phyloP scores from a whole-genome alignment of 352 stramenopile species.

The Pythium guiyangense region DNA sequence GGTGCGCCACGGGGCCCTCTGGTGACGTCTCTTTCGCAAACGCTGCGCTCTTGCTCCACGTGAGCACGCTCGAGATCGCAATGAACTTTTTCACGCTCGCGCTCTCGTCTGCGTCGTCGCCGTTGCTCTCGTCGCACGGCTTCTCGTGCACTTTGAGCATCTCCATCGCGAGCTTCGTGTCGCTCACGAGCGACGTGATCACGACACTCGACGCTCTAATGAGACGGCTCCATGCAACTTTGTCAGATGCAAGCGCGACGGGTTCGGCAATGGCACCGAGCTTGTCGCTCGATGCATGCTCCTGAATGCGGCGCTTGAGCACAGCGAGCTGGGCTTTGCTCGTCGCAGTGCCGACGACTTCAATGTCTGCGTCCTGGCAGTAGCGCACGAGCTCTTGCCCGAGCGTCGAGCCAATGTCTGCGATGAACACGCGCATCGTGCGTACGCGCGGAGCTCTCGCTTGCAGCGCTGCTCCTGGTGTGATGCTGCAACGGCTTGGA shows the following conservation, averaged over 20 bases:
- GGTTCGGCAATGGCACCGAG: constrained; percentile 41
- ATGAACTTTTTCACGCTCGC: constrained; percentile 57
- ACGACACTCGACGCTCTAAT: constrained; percentile 53
- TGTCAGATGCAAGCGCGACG: constrained; percentile 44
- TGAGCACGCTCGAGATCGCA: constrained; percentile 68
- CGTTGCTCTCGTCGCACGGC: constrained; percentile 13
- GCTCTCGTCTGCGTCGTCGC: constrained; percentile 22
- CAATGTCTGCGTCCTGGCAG: constrained; percentile 57
- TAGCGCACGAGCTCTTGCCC: constrained; percentile 42
- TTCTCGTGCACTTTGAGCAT: constrained; percentile 68
- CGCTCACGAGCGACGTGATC: constrained; percentile 39
- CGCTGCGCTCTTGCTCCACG: constrained; percentile 69
- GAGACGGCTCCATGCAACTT: constrained; percentile 41
- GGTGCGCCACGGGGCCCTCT: constrained; percentile 32
- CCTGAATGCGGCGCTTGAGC: constrained; percentile 51
- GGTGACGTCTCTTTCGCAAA: constrained; percentile 37
- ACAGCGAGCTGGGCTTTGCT: constrained; percentile 34
- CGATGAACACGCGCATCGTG: constrained; percentile 72
- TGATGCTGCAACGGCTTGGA: neutral
- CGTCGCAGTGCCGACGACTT: constrained; percentile 57
- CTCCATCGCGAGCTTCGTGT: constrained; percentile 57
- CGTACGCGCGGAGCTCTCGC: neutral
- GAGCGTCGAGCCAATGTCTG: constrained; percentile 59
- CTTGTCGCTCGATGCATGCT: constrained; percentile 51
- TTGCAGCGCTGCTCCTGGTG: neutral